Conservation (phyloP, 2,329 filamentous ascomycete genomes). For the Magnaporthales sp. region DNA sequence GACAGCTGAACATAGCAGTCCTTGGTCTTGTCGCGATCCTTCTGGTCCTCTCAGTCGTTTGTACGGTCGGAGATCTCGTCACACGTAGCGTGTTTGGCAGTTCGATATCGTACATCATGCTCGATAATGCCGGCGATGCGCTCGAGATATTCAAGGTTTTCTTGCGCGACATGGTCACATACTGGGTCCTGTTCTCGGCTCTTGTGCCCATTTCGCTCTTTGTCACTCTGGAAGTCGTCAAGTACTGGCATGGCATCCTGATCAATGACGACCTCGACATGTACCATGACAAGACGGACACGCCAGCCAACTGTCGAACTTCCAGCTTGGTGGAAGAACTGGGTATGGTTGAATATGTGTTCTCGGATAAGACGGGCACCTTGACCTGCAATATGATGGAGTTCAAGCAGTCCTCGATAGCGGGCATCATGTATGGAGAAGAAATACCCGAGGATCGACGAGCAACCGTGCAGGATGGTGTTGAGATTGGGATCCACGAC, state of each 20-base stretch:
- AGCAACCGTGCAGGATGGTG: constrained; percentile 67
- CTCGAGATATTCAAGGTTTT: constrained; percentile 63
- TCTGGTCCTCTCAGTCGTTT: constrained; percentile 75
- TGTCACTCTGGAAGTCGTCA: constrained; percentile 94
- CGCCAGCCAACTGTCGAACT: constrained; percentile 89
- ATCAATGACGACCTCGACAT: constrained; percentile 98
- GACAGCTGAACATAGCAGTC: constrained; percentile 88
- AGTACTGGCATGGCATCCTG: constrained; percentile 95
- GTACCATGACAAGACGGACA: constrained; percentile 93
- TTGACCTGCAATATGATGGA: constrained; percentile 95
- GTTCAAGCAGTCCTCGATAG: constrained; percentile 91
- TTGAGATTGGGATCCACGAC: constrained; percentile 73
- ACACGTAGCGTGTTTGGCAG: constrained; percentile 55
- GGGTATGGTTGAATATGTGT: constrained; percentile 97
- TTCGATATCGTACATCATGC: constrained; percentile 64
- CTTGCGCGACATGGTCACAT: constrained; percentile 90
- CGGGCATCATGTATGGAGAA: constrained; percentile 86
- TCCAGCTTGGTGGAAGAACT: constrained; percentile 95
- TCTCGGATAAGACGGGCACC: constrained; percentile 89
- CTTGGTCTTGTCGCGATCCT: constrained; percentile 82
- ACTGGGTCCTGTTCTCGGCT: constrained; percentile 96
- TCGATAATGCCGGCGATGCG: constrained; percentile 50
- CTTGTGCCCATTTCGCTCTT: constrained; percentile 96
- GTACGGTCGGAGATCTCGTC: constrained; percentile 83
- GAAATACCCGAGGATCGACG: constrained; percentile 86